Evolutionary conservation across 2,329 filamentous ascomycete species (phyloP).

Genomic region (Conoideocrella luteorostrata): DNA sequence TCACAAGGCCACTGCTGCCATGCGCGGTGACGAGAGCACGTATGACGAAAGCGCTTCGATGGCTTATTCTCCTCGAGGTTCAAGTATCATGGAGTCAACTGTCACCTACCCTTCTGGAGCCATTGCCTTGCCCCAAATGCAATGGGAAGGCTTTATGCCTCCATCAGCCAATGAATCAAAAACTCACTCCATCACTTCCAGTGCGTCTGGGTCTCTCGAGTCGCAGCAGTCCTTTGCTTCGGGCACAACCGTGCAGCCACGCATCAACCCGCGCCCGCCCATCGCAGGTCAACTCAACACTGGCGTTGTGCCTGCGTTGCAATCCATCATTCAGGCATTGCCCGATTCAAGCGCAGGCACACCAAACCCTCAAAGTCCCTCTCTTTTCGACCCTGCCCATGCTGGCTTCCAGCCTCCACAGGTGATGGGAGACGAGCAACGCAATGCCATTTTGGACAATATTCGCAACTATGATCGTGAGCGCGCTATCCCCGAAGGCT

Average conservation of each 20-base stretch:
- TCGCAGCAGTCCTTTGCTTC: constrained; percentile 57
- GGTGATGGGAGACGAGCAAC: constrained; percentile 76
- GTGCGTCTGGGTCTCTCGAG: constrained; percentile 60
- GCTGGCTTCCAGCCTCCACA: constrained; percentile 68
- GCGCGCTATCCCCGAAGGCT: constrained; percentile 77
- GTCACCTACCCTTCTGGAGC: constrained; percentile 72
- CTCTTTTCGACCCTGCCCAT: constrained; percentile 60
- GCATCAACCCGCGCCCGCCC: constrained; percentile 58
- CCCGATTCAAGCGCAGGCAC: constrained; percentile 63
- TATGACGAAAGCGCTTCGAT: constrained; percentile 55
- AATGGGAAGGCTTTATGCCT: constrained; percentile 85
- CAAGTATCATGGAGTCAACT: constrained; percentile 69
- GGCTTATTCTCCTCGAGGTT: constrained; percentile 65
- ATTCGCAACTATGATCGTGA: constrained; percentile 77
- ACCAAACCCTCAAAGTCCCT: constrained; percentile 68
- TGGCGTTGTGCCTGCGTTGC: constrained; percentile 57
- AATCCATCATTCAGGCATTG: constrained; percentile 66
- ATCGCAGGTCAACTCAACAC: constrained; percentile 59
- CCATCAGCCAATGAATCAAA: constrained; percentile 65
- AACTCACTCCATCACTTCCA: constrained; percentile 66
- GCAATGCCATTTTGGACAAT: constrained; percentile 77
- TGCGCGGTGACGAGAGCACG: constrained; percentile 49
- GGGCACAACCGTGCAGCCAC: constrained; percentile 49
- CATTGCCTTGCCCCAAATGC: constrained; percentile 77
- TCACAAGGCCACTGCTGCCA: constrained; percentile 79